Conservation (phyloP, 2,329 filamentous ascomycete genomes). For the Berkeleyomyces basicola region DNA sequence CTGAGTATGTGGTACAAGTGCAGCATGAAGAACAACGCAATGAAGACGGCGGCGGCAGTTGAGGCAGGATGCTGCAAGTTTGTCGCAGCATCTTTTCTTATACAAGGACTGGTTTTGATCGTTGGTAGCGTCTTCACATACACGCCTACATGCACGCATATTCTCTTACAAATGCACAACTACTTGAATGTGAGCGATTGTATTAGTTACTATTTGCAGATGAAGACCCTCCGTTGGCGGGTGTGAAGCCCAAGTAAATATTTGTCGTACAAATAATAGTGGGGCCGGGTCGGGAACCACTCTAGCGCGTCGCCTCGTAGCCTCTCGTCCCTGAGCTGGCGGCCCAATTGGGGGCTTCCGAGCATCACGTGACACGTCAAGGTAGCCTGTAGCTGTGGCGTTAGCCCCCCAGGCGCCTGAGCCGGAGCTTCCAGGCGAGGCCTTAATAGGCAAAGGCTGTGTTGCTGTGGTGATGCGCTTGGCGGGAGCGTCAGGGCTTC, state of each 20-base stretch:
- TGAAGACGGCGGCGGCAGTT: too few species aligned
- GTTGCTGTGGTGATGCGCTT: constrained; percentile 9
- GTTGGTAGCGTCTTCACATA: too few species aligned
- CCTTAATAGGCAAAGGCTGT: neutral
- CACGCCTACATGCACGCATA: too few species aligned
- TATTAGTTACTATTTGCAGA: too few species aligned
- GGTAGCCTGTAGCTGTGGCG: neutral
- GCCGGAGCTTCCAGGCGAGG: neutral
- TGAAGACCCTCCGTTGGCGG: too few species aligned
- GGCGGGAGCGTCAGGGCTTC: constrained; percentile 3
- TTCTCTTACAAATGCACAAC: too few species aligned
- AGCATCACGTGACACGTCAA: neutral
- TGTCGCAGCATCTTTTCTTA: too few species aligned
- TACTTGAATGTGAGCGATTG: too few species aligned
- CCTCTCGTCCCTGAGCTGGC: neutral
- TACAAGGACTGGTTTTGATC: too few species aligned
- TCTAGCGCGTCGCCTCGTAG: neutral
- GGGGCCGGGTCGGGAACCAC: neutral
- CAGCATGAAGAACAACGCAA: too few species aligned
- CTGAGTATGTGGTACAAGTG: too few species aligned
- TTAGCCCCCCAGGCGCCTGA: neutral
- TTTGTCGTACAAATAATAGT: neutral
- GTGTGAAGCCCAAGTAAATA: neutral
- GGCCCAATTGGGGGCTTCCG: neutral
- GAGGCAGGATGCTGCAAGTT: too few species aligned